Evolutionary conservation across 495 filamentous ascomycete genomes (phyloP), one percentile per base, ranked within the genome.

Genomic region (Poronia punctata): DNA sequence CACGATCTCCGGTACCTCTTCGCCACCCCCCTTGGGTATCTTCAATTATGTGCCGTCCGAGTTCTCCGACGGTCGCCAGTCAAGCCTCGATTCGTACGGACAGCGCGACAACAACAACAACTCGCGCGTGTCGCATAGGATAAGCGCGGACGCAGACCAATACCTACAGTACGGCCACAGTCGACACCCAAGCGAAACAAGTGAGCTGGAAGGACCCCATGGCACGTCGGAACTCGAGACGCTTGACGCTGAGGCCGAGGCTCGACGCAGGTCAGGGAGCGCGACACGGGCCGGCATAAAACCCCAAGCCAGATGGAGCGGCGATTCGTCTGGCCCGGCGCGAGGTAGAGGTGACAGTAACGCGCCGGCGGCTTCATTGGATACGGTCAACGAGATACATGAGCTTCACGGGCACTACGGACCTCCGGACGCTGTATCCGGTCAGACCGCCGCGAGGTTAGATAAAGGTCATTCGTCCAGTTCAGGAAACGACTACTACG

Each of bases 121-220:
- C 5, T 7, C 41, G 7, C 37, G 48, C n/a, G 36, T 27, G 8
- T 36, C 43, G 17, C 52, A 59, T 33, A 18, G 59, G 8, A 38
- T 33, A 21, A 67, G 59, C 38, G 45, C 43, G 6, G 65, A 65
- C 49, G 50, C 31, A 39, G 23, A 32, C 32, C 48, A 8, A n/a
- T n/a, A n/a, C n/a, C n/a, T n/a, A n/a, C n/a, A n/a, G n/a, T 28
- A 42, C 15, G 40, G 51, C 10, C 66, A 70, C 40, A 46, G 41
- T 30, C 61, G 65, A 0, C 52, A 65, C 5, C 48, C 47, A 3
- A 68, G 63, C 48, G 60, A 66, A 40, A 49, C 57, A 6, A 69
- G 62, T 46, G 64, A 68, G 28, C 48, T 67, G 0, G 57, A 62
- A 6, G 38, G 47, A 4, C 46, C 38, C 4, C 53, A 42, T 20